Conservation (phyloP, 1,284 basidiomycete genomes). For the Exsudoporus floridanus region DNA sequence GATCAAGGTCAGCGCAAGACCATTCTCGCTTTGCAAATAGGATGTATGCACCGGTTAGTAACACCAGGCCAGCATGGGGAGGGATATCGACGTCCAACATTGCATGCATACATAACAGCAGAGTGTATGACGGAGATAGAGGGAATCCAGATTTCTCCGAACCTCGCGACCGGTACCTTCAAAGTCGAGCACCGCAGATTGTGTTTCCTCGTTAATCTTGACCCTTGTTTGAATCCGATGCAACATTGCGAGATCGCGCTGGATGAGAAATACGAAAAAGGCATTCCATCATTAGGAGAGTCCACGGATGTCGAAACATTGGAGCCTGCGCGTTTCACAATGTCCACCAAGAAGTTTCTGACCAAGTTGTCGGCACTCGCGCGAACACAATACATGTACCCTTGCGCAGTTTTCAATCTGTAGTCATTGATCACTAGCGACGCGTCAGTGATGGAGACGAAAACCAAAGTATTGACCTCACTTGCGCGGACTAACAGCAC, state of each 20-base stretch:
- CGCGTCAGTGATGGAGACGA: constrained; percentile 1
- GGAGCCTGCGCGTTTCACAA: constrained; percentile 66
- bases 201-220: constrained; percentile 73
- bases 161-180: constrained; percentile 88
- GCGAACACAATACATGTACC: constrained; percentile 91
- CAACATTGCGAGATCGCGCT: constrained; percentile 3
- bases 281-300: constrained; percentile 87
- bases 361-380: constrained; percentile 89
- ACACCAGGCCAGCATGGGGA: constrained; percentile 87
- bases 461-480: constrained; percentile 37
- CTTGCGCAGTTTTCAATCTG: constrained; percentile 82
- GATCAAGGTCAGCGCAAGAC: constrained; percentile 40
- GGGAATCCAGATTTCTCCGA: constrained; percentile 87
- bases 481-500: constrained; percentile 78
- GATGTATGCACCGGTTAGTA: constrained; percentile 59
- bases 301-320: constrained; percentile 72
- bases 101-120: constrained; percentile 90
- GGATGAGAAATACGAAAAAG: constrained; percentile 25
- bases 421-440: constrained; percentile 81
- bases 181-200: constrained; percentile 90
- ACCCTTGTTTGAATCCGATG: constrained; percentile 75
- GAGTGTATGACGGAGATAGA: constrained; percentile 85
- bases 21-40: not conserved
- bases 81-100: constrained; percentile 94
- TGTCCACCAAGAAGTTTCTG: constrained; percentile 76